Evolutionary conservation across 305 asterid species (phyloP), one percentile per base, ranked within the genome.

Genomic region (Fraxinus sp.): DNA sequence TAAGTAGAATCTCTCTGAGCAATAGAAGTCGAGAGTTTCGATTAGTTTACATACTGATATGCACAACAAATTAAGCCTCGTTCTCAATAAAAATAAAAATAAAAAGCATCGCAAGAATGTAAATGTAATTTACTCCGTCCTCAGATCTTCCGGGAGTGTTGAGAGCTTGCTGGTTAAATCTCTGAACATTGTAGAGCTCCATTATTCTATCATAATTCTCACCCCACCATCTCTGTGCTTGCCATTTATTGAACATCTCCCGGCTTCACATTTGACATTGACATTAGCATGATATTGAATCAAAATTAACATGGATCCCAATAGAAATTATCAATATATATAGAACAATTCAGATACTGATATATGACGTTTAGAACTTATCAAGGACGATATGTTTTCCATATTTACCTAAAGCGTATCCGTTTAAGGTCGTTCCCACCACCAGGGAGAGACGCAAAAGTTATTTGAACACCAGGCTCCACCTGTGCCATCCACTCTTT

Each of bases 171-270:
- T 88, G 92, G 37, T 93, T 95, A 89, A 97, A 97, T 88, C 88
- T 95, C 88, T 93, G 98, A 46, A 97, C 98, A 77, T 97, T 97
- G 85, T 97, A 95, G 0, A 97, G 93, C 91, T 97, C 99, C 98
- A 97, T 93, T 83, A 97, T 97, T 81, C 98, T 84, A 77, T 97
- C 99, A 76, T 88, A 97, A 77, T 97, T 97, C 85, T 97, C 98
- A 1, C 94, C 98, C 99, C 99, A 97, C 99, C 99, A 97, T 83
- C 98, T 89, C 79, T 97, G 99, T 49, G 99, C 99, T 92, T 97
- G 92, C 98, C 98, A 93, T 86, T 97, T 97, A 89, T 95, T 87
- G 85, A 95, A 97, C 97, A 92, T 91, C 83, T 97, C 99, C 41
- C 99, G 98, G 91, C 99, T 97, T 84, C 90, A 85, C 1, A 87